A percentile compares a stretch with the other conserved stretches of the same genome.
These are phyloP conservation scores for Epichloe amarillans DNA, from an alignment of 2,329 filamentous ascomycete genomes.

Conservation along the genomic window DNA sequence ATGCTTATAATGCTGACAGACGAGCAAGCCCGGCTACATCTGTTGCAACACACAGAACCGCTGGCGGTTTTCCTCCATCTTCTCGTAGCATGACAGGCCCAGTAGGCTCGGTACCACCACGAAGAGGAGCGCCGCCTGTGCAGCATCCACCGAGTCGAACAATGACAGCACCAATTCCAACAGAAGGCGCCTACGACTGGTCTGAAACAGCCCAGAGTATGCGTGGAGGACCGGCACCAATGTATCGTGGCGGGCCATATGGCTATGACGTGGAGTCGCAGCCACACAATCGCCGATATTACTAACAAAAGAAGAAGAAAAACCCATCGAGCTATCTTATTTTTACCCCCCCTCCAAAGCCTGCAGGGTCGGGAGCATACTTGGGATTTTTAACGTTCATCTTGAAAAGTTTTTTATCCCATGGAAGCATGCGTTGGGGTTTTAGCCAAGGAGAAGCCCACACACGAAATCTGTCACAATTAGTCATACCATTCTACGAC, in stretches of 20 bases:
- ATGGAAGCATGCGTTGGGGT: not conserved
- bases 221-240: conserved; percentile 6
- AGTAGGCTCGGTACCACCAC: conserved; percentile 8
- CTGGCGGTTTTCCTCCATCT: conserved; percentile 9
- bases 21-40: conserved; percentile 22
- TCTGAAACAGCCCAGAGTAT: conserved; percentile 15
- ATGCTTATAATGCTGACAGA: conserved; percentile 12
- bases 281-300: conserved; percentile 12
- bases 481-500: not conserved
- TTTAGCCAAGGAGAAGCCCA: not conserved
- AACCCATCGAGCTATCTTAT: not conserved
- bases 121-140: conserved; percentile 17
- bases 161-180: conserved; percentile 28
- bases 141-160: conserved; percentile 28
- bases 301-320: not conserved
- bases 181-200: conserved; percentile 1
- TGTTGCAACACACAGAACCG: conserved; percentile 11
- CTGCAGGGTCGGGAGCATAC: not conserved
- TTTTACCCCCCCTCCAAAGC: not conserved
- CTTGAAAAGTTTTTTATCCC: not conserved
- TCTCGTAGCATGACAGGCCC: conserved; percentile 27
- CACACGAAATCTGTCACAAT: not conserved
- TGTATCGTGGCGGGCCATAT: conserved; percentile 16
- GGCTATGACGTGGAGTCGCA: conserved; percentile 23
- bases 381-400: not conserved